Evolutionary conservation across 768 basidiomycete genomes (phyloP).

Genomic region (Lentinula guzmanii): DNA sequence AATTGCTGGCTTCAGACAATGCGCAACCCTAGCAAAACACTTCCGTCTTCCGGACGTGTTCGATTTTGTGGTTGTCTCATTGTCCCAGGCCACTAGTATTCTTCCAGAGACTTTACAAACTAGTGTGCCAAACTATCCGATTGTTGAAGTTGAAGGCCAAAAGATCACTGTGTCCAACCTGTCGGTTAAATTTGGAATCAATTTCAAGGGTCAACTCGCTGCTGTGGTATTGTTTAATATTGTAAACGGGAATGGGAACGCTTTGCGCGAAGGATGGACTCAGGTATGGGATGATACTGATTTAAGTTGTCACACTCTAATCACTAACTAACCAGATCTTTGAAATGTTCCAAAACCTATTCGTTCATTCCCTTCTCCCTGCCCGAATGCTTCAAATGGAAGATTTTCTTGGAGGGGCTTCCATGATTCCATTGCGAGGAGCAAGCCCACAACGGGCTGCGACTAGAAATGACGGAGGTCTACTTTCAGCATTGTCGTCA

Average conservation of each 20-base stretch:
- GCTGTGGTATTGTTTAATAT: conserved; percentile 98
- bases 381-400: conserved; percentile 93
- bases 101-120: conserved; percentile 67
- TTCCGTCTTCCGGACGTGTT: conserved; percentile 93
- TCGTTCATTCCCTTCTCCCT: conserved; percentile 89
- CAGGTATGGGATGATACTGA: conserved; percentile 43
- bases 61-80: conserved; percentile 89
- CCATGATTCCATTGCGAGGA: conserved; percentile 86
- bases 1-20: conserved; percentile 95
- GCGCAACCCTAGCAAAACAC: conserved; percentile 85
- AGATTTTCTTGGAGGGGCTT: conserved; percentile 93
- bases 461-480: conserved; percentile 76
- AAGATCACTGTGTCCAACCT: conserved; percentile 86
- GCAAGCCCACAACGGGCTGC: conserved; percentile 58
- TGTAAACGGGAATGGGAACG: conserved; percentile 92
- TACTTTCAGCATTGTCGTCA: conserved; percentile 89
- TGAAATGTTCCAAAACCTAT: conserved; percentile 97
- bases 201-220: conserved; percentile 92
- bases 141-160: conserved; percentile 87
- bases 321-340: conserved; percentile 60
- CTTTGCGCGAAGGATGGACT: conserved; percentile 92
- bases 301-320: not conserved
- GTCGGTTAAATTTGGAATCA: conserved; percentile 90
- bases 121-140: conserved; percentile 77
- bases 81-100: conserved; percentile 88